These are phyloP conservation scores for Solanum chacoense DNA, from an alignment of 305 asterid genomes.

Conservation along the genomic window DNA sequence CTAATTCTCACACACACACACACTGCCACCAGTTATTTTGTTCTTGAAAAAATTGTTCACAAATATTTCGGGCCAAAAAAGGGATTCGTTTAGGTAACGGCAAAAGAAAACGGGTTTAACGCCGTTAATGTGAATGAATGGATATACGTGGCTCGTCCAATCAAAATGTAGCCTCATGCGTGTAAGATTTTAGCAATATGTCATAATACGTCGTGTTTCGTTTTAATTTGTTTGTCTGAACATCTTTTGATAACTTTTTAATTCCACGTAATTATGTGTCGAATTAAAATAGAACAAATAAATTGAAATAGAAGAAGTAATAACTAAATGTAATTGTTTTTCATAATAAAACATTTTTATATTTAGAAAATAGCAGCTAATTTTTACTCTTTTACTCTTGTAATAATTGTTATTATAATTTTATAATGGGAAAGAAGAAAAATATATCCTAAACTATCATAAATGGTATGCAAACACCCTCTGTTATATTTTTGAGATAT, in stretches of 20 bases:
- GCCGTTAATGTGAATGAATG: not conserved
- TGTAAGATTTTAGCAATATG: not conserved
- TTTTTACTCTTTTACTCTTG: not conserved
- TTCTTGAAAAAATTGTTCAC: not conserved
- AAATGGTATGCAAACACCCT: no score
- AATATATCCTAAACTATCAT: no score
- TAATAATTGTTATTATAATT: no score
- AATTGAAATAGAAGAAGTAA: not conserved
- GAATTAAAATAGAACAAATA: not conserved
- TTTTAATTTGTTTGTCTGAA: not conserved
- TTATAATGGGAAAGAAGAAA: not conserved
- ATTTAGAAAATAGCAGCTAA: not conserved
- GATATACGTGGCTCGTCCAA: not conserved
- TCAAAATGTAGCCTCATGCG: not conserved
- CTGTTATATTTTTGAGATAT: no score
- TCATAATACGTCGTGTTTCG: not conserved
- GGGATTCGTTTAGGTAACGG: not conserved
- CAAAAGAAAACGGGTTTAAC: not conserved
- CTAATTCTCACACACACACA: not conserved
- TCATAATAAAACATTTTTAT: no score
- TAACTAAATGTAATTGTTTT: not conserved
- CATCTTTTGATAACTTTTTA: not conserved
- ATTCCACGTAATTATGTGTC: not conserved
- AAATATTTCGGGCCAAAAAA: not conserved
- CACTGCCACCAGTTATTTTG: not conserved